Evolutionary conservation across 2,329 filamentous ascomycete species (phyloP), one percentile per base, ranked within the genome.

Genomic region (Fusarium agapanthi): DNA sequence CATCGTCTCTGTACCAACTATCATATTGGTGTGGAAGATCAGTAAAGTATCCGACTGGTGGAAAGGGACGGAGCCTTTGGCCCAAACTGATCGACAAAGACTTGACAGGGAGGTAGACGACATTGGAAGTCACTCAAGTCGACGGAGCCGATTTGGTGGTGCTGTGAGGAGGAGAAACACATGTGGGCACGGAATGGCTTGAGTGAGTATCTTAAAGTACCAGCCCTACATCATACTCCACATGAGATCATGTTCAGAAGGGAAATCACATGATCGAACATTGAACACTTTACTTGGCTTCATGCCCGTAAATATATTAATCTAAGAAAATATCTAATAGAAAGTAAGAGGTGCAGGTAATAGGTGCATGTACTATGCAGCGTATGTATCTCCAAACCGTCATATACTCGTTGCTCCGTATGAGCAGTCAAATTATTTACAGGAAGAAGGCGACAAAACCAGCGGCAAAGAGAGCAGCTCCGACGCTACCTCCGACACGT

Each of bases 401-500:
- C 54, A 58, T 63, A 43, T 71, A 32, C 51, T 61, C 67, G 38
- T 53, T 48, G 57, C 69, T 71, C 63, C 69, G 7, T n/a, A 1
- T 28, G 67, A 71, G 67, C 53, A 38, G 24, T 43, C 20, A 68
- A 53, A 54, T 45, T 40, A 61, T 68, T 44, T 72, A 72, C 68
- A 72, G 32, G 30, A 72, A 59, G 44, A 72, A 69, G 28, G 69
- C 69, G 38, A 71, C 64, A 35, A 69, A 64, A 47, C 68, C 68
- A 35, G 59, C 69, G 8, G 28, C 65, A 26, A 71, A 54, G 56
- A 69, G 37, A 45, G 55, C 55, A 16, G 65, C 61, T 26, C 55
- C 35, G 55, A 64, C 12, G 51, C 59, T 61, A 32, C 68, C 55
- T 16, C 51, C 50, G 41, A 72, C 55, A 57, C 59, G 68, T 54